Evolutionary conservation across 2,329 filamentous ascomycete genomes (phyloP).

Genomic region (Trichoderma sp.): DNA sequence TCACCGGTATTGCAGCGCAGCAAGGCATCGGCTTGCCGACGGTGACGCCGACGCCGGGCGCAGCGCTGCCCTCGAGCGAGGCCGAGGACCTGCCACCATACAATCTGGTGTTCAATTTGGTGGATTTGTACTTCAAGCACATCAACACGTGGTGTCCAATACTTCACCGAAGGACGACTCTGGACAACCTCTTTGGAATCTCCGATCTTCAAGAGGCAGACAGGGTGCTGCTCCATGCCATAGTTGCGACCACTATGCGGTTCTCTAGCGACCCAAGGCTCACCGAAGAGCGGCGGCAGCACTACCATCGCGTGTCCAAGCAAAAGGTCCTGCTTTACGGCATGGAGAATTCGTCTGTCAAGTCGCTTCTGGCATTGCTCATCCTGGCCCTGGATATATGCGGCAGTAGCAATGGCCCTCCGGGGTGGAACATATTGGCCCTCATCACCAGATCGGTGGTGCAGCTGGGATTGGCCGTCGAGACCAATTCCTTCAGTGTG

Average conservation of each 20-base stretch:
- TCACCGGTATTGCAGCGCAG: conserved; percentile 46
- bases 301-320: conserved; percentile 80
- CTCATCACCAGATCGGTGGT: conserved; percentile 87
- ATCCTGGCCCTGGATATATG: conserved; percentile 84
- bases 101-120: conserved; percentile 70
- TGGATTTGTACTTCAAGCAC: conserved; percentile 77
- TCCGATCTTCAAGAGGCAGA: conserved; percentile 78
- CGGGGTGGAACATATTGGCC: conserved; percentile 89
- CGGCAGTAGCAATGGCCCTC: conserved; percentile 84
- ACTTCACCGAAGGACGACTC: conserved; percentile 78
- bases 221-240: conserved; percentile 79
- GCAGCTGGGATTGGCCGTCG: conserved; percentile 81
- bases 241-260: conserved; percentile 83
- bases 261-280: conserved; percentile 79
- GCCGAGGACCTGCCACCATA: conserved; percentile 75
- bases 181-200: conserved; percentile 80
- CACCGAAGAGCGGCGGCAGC: conserved; percentile 69
- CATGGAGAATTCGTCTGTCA: conserved; percentile 86
- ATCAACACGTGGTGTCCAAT: conserved; percentile 88
- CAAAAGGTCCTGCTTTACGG: conserved; percentile 85
- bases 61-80: conserved; percentile 45
- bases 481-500: conserved; percentile 76
- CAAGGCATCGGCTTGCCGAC: conserved; percentile 57
- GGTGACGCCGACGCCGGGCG: conserved; percentile 54
- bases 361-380: conserved; percentile 81